Base-by-base conservation (phyloP, 768 basidiomycete species). In the Mycena leptocephala region DNA sequence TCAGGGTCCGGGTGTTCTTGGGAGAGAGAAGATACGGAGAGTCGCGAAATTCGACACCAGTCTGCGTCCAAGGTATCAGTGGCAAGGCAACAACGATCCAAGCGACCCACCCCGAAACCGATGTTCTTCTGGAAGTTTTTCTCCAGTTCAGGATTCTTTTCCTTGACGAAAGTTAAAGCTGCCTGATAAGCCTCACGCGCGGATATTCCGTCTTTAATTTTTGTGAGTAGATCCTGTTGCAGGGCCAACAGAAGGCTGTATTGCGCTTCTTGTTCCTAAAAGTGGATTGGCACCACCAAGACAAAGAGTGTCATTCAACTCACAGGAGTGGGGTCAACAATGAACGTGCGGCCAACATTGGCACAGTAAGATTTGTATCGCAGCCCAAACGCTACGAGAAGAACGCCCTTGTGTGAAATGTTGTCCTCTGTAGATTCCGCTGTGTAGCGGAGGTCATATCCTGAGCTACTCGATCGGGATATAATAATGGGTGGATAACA, bases 401-500 rank as follows among this genome's bases (percentile, higher is more conserved):
- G 92, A 48, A 99, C 96, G 24, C 97, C 97, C 80, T 95, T 93
- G 85, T 95, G 92, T 62, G 95, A 93, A 78, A 99, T 94, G 73
- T 90, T 89, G 80, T 98, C 95, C 32, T 91, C 87, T 26, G 96
- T 93, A 8, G 97, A 97, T 83, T 96, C 94, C 0, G 96, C 96
- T 1, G 94, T 95, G 48, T 94, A 94, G 73, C 94, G 92, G 61
- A 99, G 88, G 83, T 99, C 98, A 83, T 98, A 99, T 9, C 96
- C 95, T 13, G 90, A 88, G 74, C 89, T 91, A 41, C 94, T 94
- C 10, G 96, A 95, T 51, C 94, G 94, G 8, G 97, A 99, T 79
- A 99, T 98, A 82, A 99, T 96, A 83, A 99, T 97, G 2, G 98
- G 97, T 3, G 95, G 92, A 84, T 98, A 99, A 79, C 95, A 95